Evolutionary conservation across 2,329 filamentous ascomycete genomes (phyloP), one percentile per base, ranked within the genome.

Genomic region (Madurella fahalii): DNA sequence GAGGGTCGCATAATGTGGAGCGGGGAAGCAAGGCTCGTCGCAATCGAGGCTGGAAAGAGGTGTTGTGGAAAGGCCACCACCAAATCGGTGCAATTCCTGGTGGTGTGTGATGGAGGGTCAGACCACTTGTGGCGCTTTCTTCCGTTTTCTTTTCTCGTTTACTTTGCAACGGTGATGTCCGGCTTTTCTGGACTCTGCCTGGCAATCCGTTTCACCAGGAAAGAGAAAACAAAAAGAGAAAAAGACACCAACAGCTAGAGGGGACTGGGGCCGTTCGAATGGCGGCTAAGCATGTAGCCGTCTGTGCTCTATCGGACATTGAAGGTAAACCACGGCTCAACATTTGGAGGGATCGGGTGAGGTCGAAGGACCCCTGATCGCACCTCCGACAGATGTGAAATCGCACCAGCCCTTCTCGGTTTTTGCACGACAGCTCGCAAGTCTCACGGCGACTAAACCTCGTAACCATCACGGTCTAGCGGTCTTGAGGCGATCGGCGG

Each of bases 291-390:
- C 48, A 56, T 37, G 32, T 25, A 47, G 39, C 41, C 47, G 48
- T 54, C 43, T 53, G 45, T 58, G 47, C 44, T 49, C 31, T 34
- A 31, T 47, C 59, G 56, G 54, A 53, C 54, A 59, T 50, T 46
- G 32, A 58, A 59, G 59, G 58, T 54, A 61, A 59, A 50, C 56
- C 56, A 52, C 59, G 59, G 61, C 58, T 59, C 59, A 59, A 61
- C 46, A 59, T 58, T 60, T 51, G 42, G 57, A 58, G 51, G 41
- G n/a, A 45, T 52, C 12, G 16, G 31, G 34, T 40, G 56, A 52
- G 37, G 30, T 47, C 25, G 49, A 50, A 53, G 53, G 46, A 54
- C 46, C 46, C 45, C 47, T 43, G 45, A 39, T 13, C 31, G 31
- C 17, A 40, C 15, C 13, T n/a, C 18, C 32, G 34, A 43, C 37